Percentiles rank a stretch among this genome's conserved stretches.
Conservation (phyloP, 1,284 basidiomycete genomes). For the Volvariella surrecta region DNA sequence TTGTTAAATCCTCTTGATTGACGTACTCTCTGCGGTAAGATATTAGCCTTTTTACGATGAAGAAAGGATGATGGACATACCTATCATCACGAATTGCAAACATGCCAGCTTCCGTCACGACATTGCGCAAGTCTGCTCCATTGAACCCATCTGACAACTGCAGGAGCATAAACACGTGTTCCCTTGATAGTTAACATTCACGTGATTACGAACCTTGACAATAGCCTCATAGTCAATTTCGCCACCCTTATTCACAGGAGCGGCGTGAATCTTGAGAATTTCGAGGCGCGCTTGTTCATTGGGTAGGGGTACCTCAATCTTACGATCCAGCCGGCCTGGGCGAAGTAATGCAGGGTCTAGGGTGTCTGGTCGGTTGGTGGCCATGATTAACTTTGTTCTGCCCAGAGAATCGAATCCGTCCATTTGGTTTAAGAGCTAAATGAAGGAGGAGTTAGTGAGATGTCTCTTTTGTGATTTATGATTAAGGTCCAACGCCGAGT, state of each 20-base stretch:
- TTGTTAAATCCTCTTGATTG: constrained; percentile 92
- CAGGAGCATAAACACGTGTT: constrained; percentile 1
- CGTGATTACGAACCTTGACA: constrained; percentile 64
- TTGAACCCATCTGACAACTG: constrained; percentile 90
- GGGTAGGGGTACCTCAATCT: constrained; percentile 97
- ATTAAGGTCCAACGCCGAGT: constrained; percentile 1
- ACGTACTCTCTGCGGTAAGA: constrained; percentile 65
- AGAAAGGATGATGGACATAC: constrained; percentile 27
- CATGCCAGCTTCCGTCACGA: constrained; percentile 98
- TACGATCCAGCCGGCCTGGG: constrained; percentile 93
- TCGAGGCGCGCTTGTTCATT: constrained; percentile 95
- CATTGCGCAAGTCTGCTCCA: constrained; percentile 93
- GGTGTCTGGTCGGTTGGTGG: constrained; percentile 94
- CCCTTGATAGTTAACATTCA: background rate
- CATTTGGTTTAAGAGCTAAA: constrained; percentile 96
- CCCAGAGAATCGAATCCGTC: constrained; percentile 98
- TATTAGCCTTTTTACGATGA: constrained; percentile 5
- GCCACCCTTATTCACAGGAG: constrained; percentile 89
- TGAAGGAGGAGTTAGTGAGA: too few relatives aligned
- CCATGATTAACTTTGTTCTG: constrained; percentile 97
- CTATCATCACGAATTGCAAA: constrained; percentile 96
- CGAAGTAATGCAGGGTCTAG: constrained; percentile 95
- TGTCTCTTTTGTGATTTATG: too few relatives aligned
- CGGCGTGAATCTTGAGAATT: constrained; percentile 96
- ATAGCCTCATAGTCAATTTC: constrained; percentile 97